Percentiles rank a stretch among this genome's conserved stretches.
Conservation (phyloP, 2,329 filamentous ascomycete species). For the Diaporthe citri region DNA sequence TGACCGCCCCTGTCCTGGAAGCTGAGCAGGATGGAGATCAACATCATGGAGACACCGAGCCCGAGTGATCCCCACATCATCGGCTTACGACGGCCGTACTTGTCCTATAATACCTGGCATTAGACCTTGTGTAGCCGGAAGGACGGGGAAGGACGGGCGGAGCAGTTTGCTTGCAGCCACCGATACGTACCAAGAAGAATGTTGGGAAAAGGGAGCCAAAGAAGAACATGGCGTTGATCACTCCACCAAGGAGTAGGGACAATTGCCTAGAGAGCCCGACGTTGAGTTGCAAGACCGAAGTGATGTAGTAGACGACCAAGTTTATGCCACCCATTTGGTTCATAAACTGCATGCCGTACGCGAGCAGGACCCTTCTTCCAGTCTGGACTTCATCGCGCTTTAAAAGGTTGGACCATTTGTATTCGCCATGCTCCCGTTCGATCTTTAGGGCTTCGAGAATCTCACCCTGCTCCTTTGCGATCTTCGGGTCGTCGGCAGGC, state of each 20-base stretch:
- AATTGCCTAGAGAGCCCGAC: constrained; percentile 49
- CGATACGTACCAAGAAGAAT: constrained; percentile 24
- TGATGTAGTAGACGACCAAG: constrained; percentile 54
- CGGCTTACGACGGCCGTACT: constrained; percentile 53
- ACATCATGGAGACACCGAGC: constrained; percentile 52
- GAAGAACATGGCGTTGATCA: constrained; percentile 54
- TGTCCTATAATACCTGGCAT: neutral
- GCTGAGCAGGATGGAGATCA: constrained; percentile 52
- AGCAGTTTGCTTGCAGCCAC: too few relatives aligned
- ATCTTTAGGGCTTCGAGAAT: constrained; percentile 48
- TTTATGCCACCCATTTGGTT: constrained; percentile 65
- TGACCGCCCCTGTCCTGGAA: constrained; percentile 38
- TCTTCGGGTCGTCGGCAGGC: constrained; percentile 52
- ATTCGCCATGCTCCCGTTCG: constrained; percentile 44
- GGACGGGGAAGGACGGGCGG: neutral
- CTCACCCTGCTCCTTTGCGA: constrained; percentile 56
- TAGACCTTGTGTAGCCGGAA: neutral
- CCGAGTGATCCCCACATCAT: constrained; percentile 57
- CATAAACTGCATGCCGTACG: constrained; percentile 62
- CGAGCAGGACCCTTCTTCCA: constrained; percentile 58
- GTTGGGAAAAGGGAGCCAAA: constrained; percentile 48
- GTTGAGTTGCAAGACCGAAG: constrained; percentile 50
- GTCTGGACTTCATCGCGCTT: constrained; percentile 58
- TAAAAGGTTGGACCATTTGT: constrained; percentile 56
- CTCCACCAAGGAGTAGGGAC: constrained; percentile 52